Percentiles rank a stretch among this genome's conserved stretches.
Conservation (phyloP, 176 grass and related monocot species). For the Aechmea fasciata region DNA sequence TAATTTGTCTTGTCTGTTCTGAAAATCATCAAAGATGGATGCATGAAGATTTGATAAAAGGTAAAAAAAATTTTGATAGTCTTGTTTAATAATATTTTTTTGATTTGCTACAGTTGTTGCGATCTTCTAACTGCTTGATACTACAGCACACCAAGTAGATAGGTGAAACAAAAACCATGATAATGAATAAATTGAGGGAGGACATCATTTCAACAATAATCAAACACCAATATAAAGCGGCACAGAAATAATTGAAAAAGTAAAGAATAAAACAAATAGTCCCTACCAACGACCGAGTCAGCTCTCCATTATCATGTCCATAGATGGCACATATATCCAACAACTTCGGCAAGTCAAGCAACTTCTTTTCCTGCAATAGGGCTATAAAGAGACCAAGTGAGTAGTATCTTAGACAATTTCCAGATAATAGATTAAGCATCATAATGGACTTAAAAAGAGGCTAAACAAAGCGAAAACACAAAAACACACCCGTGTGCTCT, state of each 20-base stretch:
- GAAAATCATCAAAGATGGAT: too few relatives aligned
- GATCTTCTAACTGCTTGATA: too few relatives aligned
- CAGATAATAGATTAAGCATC: neutral
- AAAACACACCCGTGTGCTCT: slow-evolving; percentile 64
- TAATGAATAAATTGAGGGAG: neutral
- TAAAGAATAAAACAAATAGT: slow-evolving; percentile 5
- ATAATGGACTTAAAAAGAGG: neutral
- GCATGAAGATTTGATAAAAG: too few relatives aligned
- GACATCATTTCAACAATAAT: too few relatives aligned
- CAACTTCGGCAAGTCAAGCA: slow-evolving; percentile 88
- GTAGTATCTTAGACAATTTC: neutral
- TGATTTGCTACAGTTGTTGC: too few relatives aligned
- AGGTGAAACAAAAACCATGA: neutral
- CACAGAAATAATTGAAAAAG: neutral
- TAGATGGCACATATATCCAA: slow-evolving; percentile 97
- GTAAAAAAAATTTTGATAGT: too few relatives aligned
- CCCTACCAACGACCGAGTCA: slow-evolving; percentile 74
- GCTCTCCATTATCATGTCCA: slow-evolving; percentile 67
- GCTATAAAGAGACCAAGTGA: slow-evolving; percentile 44
- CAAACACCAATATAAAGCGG: too few relatives aligned
- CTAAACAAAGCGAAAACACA: slow-evolving; percentile 3
- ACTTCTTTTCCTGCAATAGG: slow-evolving; percentile 78
- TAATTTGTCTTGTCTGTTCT: too few relatives aligned
- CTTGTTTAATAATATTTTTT: too few relatives aligned
- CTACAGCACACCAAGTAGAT: too few relatives aligned